A percentile compares a stretch with the other conserved stretches of the same genome.
Conservation (phyloP, 805 yeast genomes). For the Candida broadrunensis region DNA sequence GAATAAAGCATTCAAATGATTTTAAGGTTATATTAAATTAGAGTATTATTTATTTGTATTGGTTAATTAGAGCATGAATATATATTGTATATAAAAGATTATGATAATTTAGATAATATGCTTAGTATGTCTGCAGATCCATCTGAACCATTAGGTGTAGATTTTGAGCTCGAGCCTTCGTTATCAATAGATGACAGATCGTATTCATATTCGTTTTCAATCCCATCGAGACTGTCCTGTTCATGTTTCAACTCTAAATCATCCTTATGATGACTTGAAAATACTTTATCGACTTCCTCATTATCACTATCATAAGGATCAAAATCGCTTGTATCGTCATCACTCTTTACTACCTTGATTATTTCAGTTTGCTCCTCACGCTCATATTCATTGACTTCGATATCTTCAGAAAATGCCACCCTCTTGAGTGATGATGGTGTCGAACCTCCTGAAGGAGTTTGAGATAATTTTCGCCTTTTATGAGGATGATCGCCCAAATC, state of each 20-base stretch:
- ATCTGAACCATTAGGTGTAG: constrained; percentile 10
- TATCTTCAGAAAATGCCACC: constrained; percentile 41
- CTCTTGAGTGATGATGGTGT: constrained; percentile 25
- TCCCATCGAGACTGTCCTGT: constrained; percentile 14
- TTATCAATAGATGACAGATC: constrained; percentile 11
- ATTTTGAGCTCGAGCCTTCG: neutral
- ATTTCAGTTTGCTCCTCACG: constrained; percentile 30
- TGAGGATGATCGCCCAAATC: constrained; percentile 10
- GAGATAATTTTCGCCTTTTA: constrained; percentile 14
- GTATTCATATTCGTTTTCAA: constrained; percentile 15
- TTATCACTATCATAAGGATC: constrained; percentile 14
- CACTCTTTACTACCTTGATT: constrained; percentile 16
- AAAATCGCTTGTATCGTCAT: constrained; percentile 12
- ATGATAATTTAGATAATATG: constrained; percentile 28
- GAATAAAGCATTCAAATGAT: constrained; percentile 4
- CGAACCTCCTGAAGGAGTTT: constrained; percentile 19
- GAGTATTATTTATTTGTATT: neutral
- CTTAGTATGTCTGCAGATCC: constrained; percentile 23
- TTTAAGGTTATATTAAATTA: constrained; percentile 8
- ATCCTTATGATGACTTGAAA: constrained; percentile 27
- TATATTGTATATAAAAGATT: too few species aligned
- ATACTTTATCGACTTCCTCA: constrained; percentile 13
- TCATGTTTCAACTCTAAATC: constrained; percentile 28
- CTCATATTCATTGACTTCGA: constrained; percentile 40
- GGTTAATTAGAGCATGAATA: too few species aligned